Evolutionary conservation across 2,329 filamentous ascomycete genomes (phyloP).

Genomic region (Colletotrichum trifolii): DNA sequence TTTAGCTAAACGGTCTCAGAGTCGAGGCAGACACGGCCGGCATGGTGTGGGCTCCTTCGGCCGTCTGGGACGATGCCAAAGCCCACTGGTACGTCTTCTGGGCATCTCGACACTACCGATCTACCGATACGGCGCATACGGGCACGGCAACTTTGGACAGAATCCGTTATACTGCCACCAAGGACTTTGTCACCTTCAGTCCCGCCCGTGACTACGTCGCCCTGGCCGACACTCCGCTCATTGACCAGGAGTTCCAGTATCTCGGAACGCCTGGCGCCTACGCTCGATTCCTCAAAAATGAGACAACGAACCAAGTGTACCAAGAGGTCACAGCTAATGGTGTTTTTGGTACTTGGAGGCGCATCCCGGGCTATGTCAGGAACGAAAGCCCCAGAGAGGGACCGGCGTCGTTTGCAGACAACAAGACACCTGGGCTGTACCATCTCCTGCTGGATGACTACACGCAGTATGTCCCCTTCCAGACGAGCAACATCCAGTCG

Average conservation of each 20-base stretch:
- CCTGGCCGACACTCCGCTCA: constrained; percentile 53
- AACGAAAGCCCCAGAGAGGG: constrained; percentile 48
- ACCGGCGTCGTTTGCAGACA: constrained; percentile 51
- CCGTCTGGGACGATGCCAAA: constrained; percentile 47
- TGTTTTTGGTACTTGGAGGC: constrained; percentile 60
- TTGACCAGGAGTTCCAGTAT: constrained; percentile 61
- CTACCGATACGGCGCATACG: constrained; percentile 56
- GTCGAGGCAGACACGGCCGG: constrained; percentile 48
- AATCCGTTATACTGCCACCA: constrained; percentile 63
- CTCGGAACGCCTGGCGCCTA: constrained; percentile 53
- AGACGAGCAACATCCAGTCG: constrained; percentile 51
- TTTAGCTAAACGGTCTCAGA: constrained; percentile 32
- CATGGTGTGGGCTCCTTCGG: constrained; percentile 52
- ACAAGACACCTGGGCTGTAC: constrained; percentile 46
- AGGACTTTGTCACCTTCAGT: constrained; percentile 61
- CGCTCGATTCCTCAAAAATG: constrained; percentile 62
- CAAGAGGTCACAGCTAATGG: constrained; percentile 57
- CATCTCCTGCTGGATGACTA: constrained; percentile 59
- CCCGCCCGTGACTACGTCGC: constrained; percentile 57
- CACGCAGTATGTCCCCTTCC: constrained; percentile 56
- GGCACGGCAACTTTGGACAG: constrained; percentile 52
- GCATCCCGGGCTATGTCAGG: constrained; percentile 49
- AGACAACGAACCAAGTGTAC: constrained; percentile 59
- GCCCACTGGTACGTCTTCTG: constrained; percentile 60
- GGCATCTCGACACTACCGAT: constrained; percentile 56